Evolutionary conservation across 768 basidiomycete genomes (phyloP), one percentile per base, ranked within the genome.

Genomic region (Lentinula raphanica): DNA sequence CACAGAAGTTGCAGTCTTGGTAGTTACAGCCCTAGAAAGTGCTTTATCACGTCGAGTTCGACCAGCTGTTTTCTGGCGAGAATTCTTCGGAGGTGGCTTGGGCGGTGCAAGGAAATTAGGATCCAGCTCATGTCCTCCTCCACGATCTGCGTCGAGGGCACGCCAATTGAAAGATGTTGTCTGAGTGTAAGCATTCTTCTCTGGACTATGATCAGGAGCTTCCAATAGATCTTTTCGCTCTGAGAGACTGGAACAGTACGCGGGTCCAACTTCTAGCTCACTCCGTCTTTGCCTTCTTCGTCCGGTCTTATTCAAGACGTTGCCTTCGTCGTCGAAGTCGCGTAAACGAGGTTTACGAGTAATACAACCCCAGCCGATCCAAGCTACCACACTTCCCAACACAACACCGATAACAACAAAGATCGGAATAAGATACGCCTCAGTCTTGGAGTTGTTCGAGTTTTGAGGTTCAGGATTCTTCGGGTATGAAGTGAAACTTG

Each of bases 311-410:
- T 28, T 17, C 12, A 21, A 15, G 35, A n/a, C 17, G n/a, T 23
- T 32, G 17, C 55, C 58, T 29, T 32, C 53, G 48, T 32, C 53
- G 48, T 49, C 42, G 28, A 40, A 58, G 25, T 50, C 46, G 9
- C 32, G 31, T 21, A 46, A 28, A 6, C 55, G 40, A 15, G 62
- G 62, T 49, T 61, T 61, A 17, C 62, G 62, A 32, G 59, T 63
- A 19, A 51, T 40, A 32, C 60, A 63, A 11, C 62, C 62, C 57
- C 60, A 63, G 2, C 32, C 57, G 19, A 63, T 50, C 62, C 60
- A 65, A 17, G 62, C 65, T 23, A 49, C 42, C 13, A 56, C 55
- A 13, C 63, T 58, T 19, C 65, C 65, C 7, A 65, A 17, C 28
- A 63, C 27, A 6, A 60, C 36, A 11, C 64, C 65, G 25, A 65